Conservation (phyloP, 768 basidiomycete genomes). For the Harrya chromipes region DNA sequence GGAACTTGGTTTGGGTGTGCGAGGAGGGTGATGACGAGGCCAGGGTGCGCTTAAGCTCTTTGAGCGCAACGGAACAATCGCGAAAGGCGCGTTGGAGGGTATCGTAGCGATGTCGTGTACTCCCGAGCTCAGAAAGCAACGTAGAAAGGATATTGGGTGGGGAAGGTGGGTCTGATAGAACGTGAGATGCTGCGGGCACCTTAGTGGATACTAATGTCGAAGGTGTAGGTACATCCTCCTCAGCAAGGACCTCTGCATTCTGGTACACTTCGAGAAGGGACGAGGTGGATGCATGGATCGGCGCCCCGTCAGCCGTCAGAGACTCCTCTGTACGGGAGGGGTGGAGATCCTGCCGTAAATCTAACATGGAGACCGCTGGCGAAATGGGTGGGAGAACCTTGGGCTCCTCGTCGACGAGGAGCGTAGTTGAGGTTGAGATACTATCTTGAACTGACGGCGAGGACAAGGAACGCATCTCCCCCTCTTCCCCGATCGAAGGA, state of each 20-base stretch:
- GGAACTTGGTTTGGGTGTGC: not conserved
- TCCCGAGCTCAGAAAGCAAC: conserved; percentile 46
- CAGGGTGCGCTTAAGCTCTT: conserved; percentile 44
- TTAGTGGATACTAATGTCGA: not conserved
- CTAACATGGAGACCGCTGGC: conserved; percentile 19
- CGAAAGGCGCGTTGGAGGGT: conserved; percentile 59
- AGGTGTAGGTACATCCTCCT: not conserved
- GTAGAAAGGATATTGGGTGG: conserved; percentile 10
- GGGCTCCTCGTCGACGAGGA: conserved; percentile 12
- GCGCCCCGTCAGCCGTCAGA: not conserved
- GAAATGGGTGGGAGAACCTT: conserved; percentile 6
- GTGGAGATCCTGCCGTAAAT: conserved; percentile 8
- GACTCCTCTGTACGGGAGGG: not conserved
- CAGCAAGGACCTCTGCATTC: not conserved
- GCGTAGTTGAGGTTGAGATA: conserved; percentile 1
- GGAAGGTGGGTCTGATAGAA: not conserved
- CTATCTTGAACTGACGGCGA: conserved; percentile 6
- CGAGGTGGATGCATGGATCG: not conserved
- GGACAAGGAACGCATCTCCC: not conserved
- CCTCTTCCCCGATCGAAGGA: not conserved
- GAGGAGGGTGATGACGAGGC: conserved; percentile 5
- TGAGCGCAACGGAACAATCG: conserved; percentile 66
- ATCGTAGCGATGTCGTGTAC: conserved; percentile 54
- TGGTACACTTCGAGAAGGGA: not conserved
- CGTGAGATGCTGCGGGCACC: not conserved